Conservation (phyloP, 495 filamentous ascomycete species). For the Massariosphaeria phaeospora region DNA sequence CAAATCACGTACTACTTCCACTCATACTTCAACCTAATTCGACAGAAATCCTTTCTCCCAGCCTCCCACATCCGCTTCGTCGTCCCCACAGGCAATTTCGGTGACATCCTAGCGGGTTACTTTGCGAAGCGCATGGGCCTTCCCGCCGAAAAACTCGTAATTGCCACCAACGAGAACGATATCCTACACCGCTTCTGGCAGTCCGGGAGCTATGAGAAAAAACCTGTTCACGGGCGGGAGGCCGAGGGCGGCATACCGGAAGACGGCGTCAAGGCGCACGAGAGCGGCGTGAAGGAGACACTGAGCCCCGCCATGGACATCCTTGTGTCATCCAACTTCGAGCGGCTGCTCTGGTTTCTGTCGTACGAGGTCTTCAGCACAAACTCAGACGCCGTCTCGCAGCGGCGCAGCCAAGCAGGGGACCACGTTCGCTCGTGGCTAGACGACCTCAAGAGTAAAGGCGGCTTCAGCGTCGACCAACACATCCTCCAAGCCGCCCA, state of each 20-base stretch:
- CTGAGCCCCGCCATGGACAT: conserved; percentile 95
- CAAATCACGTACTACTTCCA: conserved; percentile 93
- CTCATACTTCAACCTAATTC: conserved; percentile 74
- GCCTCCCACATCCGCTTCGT: conserved; percentile 66
- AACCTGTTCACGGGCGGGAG: conserved; percentile 51
- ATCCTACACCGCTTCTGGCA: conserved; percentile 77
- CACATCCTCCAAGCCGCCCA: conserved; percentile 61
- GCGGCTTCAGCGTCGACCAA: conserved; percentile 71
- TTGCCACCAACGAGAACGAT: conserved; percentile 92
- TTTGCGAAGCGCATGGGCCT: conserved; percentile 90
- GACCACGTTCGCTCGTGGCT: conserved; percentile 68
- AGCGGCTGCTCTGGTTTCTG: conserved; percentile 91
- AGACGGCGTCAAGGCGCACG: conserved; percentile 63
- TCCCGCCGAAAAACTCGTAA: conserved; percentile 72
- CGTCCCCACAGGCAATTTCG: conserved; percentile 91
- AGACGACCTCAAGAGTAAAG: conserved; percentile 64
- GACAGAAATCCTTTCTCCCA: conserved; percentile 47
- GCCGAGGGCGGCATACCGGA: conserved; percentile 53
- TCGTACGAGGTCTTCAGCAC: conserved; percentile 56
- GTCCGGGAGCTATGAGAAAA: conserved; percentile 75
- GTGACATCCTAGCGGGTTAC: conserved; percentile 90
- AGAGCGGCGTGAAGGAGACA: conserved; percentile 75
- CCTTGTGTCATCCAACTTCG: conserved; percentile 90
- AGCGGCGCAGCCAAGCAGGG: conserved; percentile 48
- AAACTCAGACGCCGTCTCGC: conserved; percentile 31